Evolutionary conservation across 768 basidiomycete genomes (phyloP).

Genomic region (Boletellus emodensis): DNA sequence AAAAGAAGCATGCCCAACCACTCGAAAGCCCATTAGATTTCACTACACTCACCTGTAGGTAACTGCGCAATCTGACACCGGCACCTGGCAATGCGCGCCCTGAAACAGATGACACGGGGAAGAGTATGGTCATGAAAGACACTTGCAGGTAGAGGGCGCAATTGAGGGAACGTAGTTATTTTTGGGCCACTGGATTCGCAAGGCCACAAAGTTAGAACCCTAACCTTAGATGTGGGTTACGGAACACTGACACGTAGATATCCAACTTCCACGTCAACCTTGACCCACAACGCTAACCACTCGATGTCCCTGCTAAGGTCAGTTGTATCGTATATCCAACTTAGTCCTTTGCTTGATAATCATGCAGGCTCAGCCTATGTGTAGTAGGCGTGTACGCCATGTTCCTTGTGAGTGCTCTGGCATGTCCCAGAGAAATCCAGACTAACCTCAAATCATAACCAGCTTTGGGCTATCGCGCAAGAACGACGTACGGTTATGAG

Average conservation of each 20-base stretch:
- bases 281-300: not conserved
- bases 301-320: slow-evolving; percentile 29
- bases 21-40: too few relatives aligned
- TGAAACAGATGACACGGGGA: too few relatives aligned
- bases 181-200: too few relatives aligned
- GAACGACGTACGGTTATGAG: slow-evolving; percentile 66
- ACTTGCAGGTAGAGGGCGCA: too few relatives aligned
- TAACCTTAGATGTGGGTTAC: slow-evolving; percentile 20
- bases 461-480: slow-evolving; percentile 93
- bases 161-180: too few relatives aligned
- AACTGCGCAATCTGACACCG: too few relatives aligned
- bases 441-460: slow-evolving; percentile 6
- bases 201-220: slow-evolving; percentile 3
- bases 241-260: slow-evolving; percentile 20
- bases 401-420: slow-evolving; percentile 65
- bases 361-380: slow-evolving; percentile 63
- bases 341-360: not conserved
- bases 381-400: slow-evolving; percentile 88
- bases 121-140: too few relatives aligned
- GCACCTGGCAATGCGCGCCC: too few relatives aligned
- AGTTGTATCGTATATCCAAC: not conserved
- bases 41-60: too few relatives aligned
- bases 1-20: too few relatives aligned
- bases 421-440: not conserved
- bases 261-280: not conserved